A percentile compares a stretch with the other conserved stretches of the same genome.
Evolutionary conservation across 2,329 filamentous ascomycete species (phyloP).

Genomic region (Juglanconis oblonga): DNA sequence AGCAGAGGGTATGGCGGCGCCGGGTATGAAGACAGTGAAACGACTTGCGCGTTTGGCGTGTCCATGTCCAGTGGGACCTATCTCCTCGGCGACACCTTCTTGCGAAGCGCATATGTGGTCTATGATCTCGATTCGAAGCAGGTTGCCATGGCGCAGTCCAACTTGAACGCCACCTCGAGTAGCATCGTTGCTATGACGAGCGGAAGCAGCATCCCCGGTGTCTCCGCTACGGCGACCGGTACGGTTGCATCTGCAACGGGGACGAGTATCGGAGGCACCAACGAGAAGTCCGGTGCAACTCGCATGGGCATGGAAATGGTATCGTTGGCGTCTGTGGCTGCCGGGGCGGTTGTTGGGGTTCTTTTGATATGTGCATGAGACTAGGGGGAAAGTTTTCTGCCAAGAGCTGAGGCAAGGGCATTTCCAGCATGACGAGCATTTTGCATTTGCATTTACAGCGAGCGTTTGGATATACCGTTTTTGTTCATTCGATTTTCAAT

Average conservation of each 20-base stretch:
- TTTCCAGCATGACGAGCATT: no score
- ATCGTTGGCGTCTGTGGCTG: not conserved
- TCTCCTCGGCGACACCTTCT: constrained; percentile 46
- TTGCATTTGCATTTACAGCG: not conserved
- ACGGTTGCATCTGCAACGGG: not conserved
- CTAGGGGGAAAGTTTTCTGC: no score
- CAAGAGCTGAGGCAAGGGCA: not conserved
- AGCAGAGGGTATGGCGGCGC: constrained; percentile 26
- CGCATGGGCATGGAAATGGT: not conserved
- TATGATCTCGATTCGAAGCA: constrained; percentile 51
- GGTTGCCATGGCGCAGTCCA: constrained; percentile 52
- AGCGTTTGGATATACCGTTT: no score
- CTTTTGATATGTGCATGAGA: not conserved
- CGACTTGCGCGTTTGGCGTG: constrained; percentile 5
- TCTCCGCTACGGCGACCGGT: not conserved
- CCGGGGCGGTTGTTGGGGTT: not conserved
- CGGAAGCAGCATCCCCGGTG: constrained; percentile 3
- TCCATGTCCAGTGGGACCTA: constrained; percentile 21
- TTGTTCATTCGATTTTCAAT: no score
- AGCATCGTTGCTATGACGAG: constrained; percentile 28
- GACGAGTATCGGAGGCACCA: not conserved
- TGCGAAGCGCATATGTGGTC: constrained; percentile 51
- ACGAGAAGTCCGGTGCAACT: not conserved
- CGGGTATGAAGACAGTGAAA: not conserved
- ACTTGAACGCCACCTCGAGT: constrained; percentile 42